Evolutionary conservation across 805 yeast species (phyloP).

Genomic region (Jamesozyma lodderae): DNA sequence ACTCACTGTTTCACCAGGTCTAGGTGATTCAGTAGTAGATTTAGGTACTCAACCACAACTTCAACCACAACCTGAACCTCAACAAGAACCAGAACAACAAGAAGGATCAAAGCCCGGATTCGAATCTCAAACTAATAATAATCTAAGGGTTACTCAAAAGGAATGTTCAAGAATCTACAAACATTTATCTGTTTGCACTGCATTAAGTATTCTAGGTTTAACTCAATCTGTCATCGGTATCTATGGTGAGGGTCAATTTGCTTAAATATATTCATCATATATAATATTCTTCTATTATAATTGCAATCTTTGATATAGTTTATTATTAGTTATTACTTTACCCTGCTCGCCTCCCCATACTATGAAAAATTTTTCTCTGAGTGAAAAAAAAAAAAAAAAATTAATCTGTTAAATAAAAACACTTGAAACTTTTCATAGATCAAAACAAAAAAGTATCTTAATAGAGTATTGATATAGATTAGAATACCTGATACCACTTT

Average conservation of each 20-base stretch:
- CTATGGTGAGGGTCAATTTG: slow-evolving; percentile 29
- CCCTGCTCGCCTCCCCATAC: too few species aligned
- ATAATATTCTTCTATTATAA: too few species aligned
- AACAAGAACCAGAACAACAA: neutral
- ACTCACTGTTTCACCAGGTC: slow-evolving; percentile 1
- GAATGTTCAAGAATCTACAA: slow-evolving; percentile 7
- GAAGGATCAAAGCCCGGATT: neutral
- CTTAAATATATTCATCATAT: slow-evolving; percentile 1
- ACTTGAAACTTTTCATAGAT: too few species aligned
- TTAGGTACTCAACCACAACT: slow-evolving; percentile 10
- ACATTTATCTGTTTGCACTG: slow-evolving; percentile 14
- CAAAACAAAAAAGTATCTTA: too few species aligned
- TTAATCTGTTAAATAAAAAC: too few species aligned
- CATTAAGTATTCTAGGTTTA: slow-evolving; percentile 14
- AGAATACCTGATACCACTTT: neutral
- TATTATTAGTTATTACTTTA: too few species aligned
- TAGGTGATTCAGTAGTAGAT: slow-evolving; percentile 24
- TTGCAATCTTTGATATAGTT: too few species aligned
- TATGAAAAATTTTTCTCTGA: too few species aligned
- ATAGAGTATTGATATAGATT: too few species aligned
- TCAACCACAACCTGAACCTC: neutral
- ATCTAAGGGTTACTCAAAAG: neutral
- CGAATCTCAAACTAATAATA: neutral
- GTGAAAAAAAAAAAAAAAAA: too few species aligned
- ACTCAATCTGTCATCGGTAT: slow-evolving; percentile 27